Evolutionary conservation across 2,329 filamentous ascomycete genomes (phyloP).

Genomic region (Eutypa lata): DNA sequence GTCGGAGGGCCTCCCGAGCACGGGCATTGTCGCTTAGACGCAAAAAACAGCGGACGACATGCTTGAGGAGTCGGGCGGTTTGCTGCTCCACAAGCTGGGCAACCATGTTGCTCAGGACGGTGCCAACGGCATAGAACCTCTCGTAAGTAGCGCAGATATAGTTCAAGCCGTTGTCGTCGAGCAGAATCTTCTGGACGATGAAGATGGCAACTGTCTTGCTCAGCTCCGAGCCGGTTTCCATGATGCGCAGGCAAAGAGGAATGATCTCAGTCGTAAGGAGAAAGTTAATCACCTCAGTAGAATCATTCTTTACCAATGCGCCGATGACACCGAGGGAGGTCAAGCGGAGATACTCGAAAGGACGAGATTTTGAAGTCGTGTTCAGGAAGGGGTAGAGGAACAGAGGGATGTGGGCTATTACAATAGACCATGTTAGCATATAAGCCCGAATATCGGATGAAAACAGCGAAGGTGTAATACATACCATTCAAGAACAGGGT

Average conservation of each 20-base stretch:
- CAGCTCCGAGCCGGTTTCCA: slow-evolving; percentile 97
- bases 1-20: slow-evolving; percentile 87
- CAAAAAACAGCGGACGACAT: slow-evolving; percentile 95
- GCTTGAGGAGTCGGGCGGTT: slow-evolving; percentile 91
- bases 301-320: slow-evolving; percentile 97
- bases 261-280: slow-evolving; percentile 98
- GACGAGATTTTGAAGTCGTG: slow-evolving; percentile 95
- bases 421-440: slow-evolving; percentile 9
- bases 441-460: slow-evolving; percentile 1
- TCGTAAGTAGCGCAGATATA: slow-evolving; percentile 99
- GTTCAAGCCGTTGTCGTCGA: slow-evolving; percentile 93
- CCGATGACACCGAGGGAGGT: slow-evolving; percentile 96
- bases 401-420: slow-evolving; percentile 85
- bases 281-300: slow-evolving; percentile 98
- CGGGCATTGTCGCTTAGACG: slow-evolving; percentile 93
- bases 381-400: slow-evolving; percentile 98
- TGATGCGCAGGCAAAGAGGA: slow-evolving; percentile 92
- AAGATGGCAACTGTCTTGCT: slow-evolving; percentile 99
- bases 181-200: slow-evolving; percentile 97
- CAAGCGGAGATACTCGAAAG: slow-evolving; percentile 94
- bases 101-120: slow-evolving; percentile 98
- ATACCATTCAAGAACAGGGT: slow-evolving; percentile 89
- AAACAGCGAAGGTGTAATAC: background rate
- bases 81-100: slow-evolving; percentile 96
- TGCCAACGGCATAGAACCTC: slow-evolving; percentile 96